Evolutionary conservation across 768 basidiomycete genomes (phyloP), one percentile per base, ranked within the genome.

Genomic region (Pulveroboletus frians): DNA sequence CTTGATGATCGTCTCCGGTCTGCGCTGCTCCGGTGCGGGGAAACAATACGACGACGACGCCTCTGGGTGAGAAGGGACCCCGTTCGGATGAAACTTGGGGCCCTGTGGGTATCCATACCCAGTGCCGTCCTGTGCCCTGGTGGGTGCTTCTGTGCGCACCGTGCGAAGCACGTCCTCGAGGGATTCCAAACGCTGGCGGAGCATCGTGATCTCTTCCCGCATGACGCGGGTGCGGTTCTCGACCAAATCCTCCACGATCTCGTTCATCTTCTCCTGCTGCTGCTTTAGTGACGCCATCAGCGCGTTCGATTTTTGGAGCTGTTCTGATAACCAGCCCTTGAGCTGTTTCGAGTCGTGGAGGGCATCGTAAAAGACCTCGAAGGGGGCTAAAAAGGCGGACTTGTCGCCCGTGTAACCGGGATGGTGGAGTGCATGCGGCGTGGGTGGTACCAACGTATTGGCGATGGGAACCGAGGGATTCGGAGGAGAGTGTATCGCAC

Each of bases 331-430:
- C 84, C 88, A 89, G 32, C 64, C 59, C 69, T 91, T 90, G 49
- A 92, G 77, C 60, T 88, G 80, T 60, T 80, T 83, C 14, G 85
- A 82, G 64, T 91, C 91, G 47, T 83, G 77, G 29, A 93, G 78
- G 3, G 88, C 84, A 51, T 92, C 89, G 62, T 91, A 93, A 66
- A 93, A 92, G 44, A 76, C 66, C 59, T 85, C 87, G 56, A 92
- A 93, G 3, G 88, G 89, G 0, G 84, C 81, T 41, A 93, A 69
- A 66, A 93, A 93, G 17, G 88, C 83, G 1, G 79, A 72, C 63
- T 85, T 88, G 60, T 85, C 84, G 20, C 78, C 77, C 9, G 77
- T 60, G 59, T 80, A 82, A 11, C 75, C 76, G 1, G 81, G 78
- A 35, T 77, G 79, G 14, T 82, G 81, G 17, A 87, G 72, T 10